A percentile compares a stretch with the other conserved stretches of the same genome.
phyloP scores from a whole-genome alignment of 2,329 filamentous ascomycete species.

The Xylaria sp. region DNA sequence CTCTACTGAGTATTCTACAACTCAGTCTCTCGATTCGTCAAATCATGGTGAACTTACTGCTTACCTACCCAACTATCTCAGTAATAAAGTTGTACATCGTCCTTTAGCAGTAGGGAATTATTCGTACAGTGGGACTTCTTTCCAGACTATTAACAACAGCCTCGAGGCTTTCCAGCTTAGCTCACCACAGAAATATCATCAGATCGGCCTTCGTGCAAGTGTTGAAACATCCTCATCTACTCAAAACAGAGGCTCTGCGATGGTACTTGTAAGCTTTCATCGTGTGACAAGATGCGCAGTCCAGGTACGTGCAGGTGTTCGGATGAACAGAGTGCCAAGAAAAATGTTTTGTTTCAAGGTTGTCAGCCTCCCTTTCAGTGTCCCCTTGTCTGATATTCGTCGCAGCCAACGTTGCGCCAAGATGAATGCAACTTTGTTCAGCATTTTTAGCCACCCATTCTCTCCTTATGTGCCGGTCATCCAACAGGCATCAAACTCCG shows the following conservation, averaged over 20 bases:
- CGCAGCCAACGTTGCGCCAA: conserved; percentile 19
- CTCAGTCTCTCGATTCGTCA: background rate
- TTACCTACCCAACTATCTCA: background rate
- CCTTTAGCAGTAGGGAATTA: background rate
- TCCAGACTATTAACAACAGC: background rate
- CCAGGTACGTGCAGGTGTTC: background rate
- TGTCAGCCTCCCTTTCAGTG: conserved; percentile 20
- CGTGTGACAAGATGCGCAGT: background rate
- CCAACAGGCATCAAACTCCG: too few species aligned
- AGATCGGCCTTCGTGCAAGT: conserved; percentile 11
- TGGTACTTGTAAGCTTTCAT: background rate
- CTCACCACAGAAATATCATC: background rate
- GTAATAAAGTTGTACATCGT: background rate
- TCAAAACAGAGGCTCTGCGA: conserved; percentile 7
- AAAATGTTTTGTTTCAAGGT: conserved; percentile 43
- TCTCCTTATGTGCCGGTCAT: background rate
- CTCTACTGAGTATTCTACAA: background rate
- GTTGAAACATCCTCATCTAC: conserved; percentile 13
- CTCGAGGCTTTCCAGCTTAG: background rate
- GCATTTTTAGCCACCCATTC: conserved; percentile 3
- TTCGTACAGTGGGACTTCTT: background rate
- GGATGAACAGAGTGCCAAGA: background rate
- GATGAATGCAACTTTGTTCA: conserved; percentile 5
- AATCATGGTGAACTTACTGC: background rate
- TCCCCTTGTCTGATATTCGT: conserved; percentile 36